phyloP scores from a whole-genome alignment of 2,329 filamentous ascomycete species.

The Ilyonectria destructans region DNA sequence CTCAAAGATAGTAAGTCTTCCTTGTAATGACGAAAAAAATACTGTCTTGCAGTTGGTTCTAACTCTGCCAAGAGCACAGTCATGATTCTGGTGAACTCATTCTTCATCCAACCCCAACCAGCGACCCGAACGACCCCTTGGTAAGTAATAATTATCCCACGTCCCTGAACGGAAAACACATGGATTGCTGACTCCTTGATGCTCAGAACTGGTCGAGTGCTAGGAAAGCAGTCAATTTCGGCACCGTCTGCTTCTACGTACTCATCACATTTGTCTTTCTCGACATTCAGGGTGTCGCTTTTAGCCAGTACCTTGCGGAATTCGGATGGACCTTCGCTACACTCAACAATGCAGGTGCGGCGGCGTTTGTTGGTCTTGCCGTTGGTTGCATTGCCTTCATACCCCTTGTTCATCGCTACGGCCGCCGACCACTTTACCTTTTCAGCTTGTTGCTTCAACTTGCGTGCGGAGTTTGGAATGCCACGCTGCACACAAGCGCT shows the following conservation, averaged over 20 bases:
- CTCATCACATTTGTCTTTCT: slow-evolving; percentile 1
- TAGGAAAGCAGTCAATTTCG: not conserved
- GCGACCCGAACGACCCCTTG: not conserved
- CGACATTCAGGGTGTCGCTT: not conserved
- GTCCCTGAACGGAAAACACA: not conserved
- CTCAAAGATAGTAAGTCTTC: too few relatives aligned
- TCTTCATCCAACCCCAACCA: not conserved
- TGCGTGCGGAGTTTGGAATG: slow-evolving; percentile 34
- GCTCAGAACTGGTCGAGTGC: not conserved
- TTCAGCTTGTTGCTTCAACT: not conserved
- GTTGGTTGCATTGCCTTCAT: not conserved
- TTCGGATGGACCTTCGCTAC: not conserved
- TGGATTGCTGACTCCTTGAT: not conserved
- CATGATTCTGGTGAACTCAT: not conserved
- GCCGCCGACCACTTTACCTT: not conserved
- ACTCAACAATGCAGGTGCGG: not conserved
- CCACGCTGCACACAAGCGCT: slow-evolving; percentile 28
- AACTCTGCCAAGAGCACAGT: too few relatives aligned
- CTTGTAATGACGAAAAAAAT: too few relatives aligned
- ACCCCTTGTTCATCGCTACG: not conserved
- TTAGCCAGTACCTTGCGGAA: not conserved
- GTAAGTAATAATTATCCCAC: not conserved
- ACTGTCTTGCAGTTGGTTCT: too few relatives aligned
- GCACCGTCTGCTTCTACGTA: not conserved
- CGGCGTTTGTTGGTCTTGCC: not conserved